Conservation (phyloP, 306 rosid genomes). For the Vigna mungo region DNA sequence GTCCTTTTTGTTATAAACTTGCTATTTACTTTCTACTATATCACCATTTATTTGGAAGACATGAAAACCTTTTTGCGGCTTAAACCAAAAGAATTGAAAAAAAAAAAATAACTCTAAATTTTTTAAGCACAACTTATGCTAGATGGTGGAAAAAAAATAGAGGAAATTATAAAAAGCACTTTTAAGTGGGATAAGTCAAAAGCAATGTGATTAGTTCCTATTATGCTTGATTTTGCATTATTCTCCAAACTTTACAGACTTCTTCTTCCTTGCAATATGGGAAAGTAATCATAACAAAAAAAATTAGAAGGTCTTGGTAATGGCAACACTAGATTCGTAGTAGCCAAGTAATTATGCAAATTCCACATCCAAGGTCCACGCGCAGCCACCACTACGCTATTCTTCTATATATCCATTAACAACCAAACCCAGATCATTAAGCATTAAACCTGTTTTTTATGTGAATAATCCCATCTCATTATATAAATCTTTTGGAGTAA, state of each 20-base stretch:
- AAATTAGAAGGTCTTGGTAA: conserved; percentile 14
- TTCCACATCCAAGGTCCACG: not conserved
- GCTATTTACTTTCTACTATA: too few relatives aligned
- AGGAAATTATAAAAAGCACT: not conserved
- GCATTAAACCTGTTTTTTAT: not conserved
- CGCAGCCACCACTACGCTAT: not conserved
- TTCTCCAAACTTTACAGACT: conserved; percentile 36
- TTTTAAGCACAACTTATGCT: not conserved
- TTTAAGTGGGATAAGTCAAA: conserved; percentile 50
- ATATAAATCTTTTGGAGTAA: not conserved
- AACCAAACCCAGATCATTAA: not conserved
- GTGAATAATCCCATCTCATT: not conserved
- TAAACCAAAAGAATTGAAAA: not conserved
- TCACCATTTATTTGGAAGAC: too few relatives aligned
- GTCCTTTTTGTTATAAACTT: too few relatives aligned
- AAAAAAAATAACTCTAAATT: not conserved
- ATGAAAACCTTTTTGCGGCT: not conserved
- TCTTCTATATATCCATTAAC: not conserved
- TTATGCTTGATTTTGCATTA: conserved; percentile 40
- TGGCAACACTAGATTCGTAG: conserved; percentile 31
- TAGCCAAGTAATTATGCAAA: conserved; percentile 18
- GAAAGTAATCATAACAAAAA: conserved; percentile 38
- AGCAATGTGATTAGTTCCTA: conserved; percentile 40
- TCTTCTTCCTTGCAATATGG: conserved; percentile 31
- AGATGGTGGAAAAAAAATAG: not conserved